Conservation (phyloP, 1,284 basidiomycete species). For the Microbotryum violaceum region DNA sequence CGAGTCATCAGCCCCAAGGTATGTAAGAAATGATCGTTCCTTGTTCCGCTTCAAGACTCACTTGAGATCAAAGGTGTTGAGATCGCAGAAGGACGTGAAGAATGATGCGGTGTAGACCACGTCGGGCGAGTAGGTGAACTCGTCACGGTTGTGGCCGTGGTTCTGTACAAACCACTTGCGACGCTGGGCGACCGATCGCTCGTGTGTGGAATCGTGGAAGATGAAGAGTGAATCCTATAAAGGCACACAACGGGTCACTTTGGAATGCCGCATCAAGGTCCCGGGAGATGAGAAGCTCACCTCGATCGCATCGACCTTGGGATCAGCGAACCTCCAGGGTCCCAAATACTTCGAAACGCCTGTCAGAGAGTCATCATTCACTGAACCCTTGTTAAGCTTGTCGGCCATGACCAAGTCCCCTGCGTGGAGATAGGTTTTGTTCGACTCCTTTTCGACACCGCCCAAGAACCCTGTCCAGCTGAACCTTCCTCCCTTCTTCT, state of each 20-base stretch:
- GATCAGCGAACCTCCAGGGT: constrained; percentile 42
- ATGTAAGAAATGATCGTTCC: too few species aligned
- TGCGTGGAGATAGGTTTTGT: constrained; percentile 10
- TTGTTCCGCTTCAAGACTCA: background rate
- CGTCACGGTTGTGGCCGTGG: constrained; percentile 36
- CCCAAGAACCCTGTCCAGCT: constrained; percentile 15
- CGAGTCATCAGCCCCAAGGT: too few species aligned
- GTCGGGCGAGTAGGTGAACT: constrained; percentile 40
- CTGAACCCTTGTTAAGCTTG: constrained; percentile 16
- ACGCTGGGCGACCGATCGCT: constrained; percentile 38
- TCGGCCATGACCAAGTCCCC: constrained; percentile 38
- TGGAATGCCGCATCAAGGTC: background rate
- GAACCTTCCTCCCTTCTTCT: constrained; percentile 12
- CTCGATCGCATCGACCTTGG: constrained; percentile 42
- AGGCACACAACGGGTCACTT: background rate
- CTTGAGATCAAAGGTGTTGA: constrained; percentile 34
- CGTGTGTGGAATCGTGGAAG: constrained; percentile 38
- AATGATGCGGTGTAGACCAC: constrained; percentile 30
- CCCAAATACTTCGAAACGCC: constrained; percentile 31
- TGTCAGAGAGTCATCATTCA: too few species aligned
- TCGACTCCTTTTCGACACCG: constrained; percentile 6
- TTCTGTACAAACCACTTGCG: constrained; percentile 40
- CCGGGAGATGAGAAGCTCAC: constrained; percentile 8
- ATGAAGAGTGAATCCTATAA: constrained; percentile 43
- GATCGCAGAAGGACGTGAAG: constrained; percentile 33